Conservation (phyloP, 768 basidiomycete genomes). For the Mycena chlorophos region DNA sequence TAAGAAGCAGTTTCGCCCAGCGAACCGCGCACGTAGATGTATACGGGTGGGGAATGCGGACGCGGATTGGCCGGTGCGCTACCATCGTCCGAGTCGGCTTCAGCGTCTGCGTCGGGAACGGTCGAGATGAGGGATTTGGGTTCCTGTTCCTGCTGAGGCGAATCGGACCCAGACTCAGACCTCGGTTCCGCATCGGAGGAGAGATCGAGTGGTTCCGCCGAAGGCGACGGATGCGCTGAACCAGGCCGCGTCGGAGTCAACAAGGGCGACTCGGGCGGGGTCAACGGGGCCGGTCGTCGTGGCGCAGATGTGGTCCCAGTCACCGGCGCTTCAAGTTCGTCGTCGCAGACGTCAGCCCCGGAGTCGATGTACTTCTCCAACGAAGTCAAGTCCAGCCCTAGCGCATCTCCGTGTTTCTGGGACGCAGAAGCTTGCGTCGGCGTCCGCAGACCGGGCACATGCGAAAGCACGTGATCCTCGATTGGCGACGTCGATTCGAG, state of each 20-base stretch:
- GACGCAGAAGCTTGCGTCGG: not conserved
- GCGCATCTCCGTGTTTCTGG: not conserved
- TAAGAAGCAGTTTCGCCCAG: constrained; percentile 16
- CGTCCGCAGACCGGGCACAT: not conserved
- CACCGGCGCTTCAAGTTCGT: too few species aligned
- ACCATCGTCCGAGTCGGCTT: not conserved
- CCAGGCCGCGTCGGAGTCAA: not conserved
- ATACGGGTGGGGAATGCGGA: not conserved
- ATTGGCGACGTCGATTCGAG: too few species aligned
- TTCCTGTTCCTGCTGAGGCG: not conserved
- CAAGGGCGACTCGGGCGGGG: not conserved
- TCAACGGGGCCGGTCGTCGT: too few species aligned
- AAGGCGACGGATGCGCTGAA: too few species aligned
- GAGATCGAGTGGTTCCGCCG: too few species aligned
- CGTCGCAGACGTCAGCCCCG: not conserved
- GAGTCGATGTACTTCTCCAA: not conserved
- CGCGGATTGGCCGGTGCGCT: not conserved
- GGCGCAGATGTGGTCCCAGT: too few species aligned
- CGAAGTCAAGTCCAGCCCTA: not conserved
- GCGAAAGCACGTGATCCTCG: not conserved
- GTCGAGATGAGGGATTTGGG: not conserved
- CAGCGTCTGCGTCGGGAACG: not conserved
- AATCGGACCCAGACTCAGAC: not conserved
- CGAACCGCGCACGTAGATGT: not conserved
- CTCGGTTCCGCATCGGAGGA: too few species aligned